Evolutionary conservation across 2,329 filamentous ascomycete species (phyloP).

Genomic region (Ophiostoma ulmi): DNA sequence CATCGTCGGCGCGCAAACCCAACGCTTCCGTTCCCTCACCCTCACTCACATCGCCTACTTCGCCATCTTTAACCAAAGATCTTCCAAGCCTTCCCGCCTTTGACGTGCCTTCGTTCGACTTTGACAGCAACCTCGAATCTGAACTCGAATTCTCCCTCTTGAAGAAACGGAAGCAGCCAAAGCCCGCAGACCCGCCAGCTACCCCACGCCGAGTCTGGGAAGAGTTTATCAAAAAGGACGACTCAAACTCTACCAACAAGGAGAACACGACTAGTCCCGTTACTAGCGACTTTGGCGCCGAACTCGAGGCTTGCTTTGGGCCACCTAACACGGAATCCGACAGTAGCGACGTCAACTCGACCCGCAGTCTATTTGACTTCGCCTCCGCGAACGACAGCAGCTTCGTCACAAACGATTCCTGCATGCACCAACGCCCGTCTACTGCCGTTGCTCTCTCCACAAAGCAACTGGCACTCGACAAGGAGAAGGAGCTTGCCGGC

Average conservation of each 20-base stretch:
- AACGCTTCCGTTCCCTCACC: constrained; percentile 12
- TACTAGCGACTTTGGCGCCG: constrained; percentile 14
- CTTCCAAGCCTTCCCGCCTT: constrained; percentile 41
- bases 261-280: not conserved
- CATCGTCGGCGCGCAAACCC: not conserved
- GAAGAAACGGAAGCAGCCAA: not conserved
- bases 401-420: not conserved
- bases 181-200: not conserved
- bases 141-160: constrained; percentile 34
- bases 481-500: constrained; percentile 26
- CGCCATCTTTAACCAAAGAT: constrained; percentile 31
- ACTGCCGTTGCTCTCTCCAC: constrained; percentile 15
- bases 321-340: not conserved
- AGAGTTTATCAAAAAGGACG: constrained; percentile 21
- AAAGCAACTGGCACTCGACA: constrained; percentile 15
- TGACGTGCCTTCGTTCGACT: constrained; percentile 51
- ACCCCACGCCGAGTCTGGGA: constrained; percentile 25
- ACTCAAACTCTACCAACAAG: not conserved
- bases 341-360: not conserved
- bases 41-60: not conserved
- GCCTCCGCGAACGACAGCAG: not conserved
- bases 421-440: constrained; percentile 1
- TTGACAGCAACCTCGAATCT: constrained; percentile 44
- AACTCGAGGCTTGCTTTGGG: constrained; percentile 16
- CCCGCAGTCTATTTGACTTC: constrained; percentile 10